phyloP scores from a whole-genome alignment of 176 grass and related monocot genomes.

The Zizania latifolia region DNA sequence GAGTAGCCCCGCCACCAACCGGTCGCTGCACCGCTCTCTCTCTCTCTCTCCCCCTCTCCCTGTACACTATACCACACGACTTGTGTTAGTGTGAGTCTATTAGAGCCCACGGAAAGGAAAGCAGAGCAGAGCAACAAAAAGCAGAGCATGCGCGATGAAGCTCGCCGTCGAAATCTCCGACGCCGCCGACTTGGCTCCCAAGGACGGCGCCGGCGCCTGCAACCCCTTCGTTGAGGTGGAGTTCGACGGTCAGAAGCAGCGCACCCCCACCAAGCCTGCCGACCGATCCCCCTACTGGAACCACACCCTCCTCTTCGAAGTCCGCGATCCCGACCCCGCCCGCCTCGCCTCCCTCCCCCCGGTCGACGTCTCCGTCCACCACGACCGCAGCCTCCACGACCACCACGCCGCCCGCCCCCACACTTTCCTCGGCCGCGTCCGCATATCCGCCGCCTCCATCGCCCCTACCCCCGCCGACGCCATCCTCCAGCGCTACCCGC shows the following conservation, averaged over 20 bases:
- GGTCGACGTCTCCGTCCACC: conserved; percentile 47
- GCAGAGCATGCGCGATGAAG: conserved; percentile 40
- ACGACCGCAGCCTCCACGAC: conserved; percentile 34
- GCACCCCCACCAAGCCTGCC: conserved; percentile 47
- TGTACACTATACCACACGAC: too few species aligned
- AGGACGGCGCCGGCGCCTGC: conserved; percentile 50
- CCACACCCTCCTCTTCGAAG: conserved; percentile 56
- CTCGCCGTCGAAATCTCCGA: conserved; percentile 65
- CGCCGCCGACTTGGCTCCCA: conserved; percentile 52
- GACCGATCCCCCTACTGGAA: conserved; percentile 56
- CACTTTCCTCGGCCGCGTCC: conserved; percentile 64
- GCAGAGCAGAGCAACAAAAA: not conserved
- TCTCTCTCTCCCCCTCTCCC: too few species aligned
- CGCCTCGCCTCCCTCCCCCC: conserved; percentile 11
- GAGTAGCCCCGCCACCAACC: too few species aligned
- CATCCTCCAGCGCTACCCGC: conserved; percentile 54
- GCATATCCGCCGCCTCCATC: conserved; percentile 48
- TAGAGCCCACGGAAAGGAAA: too few species aligned
- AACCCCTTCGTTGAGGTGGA: conserved; percentile 65
- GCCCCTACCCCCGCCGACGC: conserved; percentile 25
- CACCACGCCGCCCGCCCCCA: conserved; percentile 19
- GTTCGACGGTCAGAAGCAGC: conserved; percentile 53
- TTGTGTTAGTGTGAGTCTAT: too few species aligned
- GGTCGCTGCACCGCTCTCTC: too few species aligned
- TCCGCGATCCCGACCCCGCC: conserved; percentile 42